phyloP scores from a whole-genome alignment of 2,329 filamentous ascomycete species.

The Madurella fahalii region DNA sequence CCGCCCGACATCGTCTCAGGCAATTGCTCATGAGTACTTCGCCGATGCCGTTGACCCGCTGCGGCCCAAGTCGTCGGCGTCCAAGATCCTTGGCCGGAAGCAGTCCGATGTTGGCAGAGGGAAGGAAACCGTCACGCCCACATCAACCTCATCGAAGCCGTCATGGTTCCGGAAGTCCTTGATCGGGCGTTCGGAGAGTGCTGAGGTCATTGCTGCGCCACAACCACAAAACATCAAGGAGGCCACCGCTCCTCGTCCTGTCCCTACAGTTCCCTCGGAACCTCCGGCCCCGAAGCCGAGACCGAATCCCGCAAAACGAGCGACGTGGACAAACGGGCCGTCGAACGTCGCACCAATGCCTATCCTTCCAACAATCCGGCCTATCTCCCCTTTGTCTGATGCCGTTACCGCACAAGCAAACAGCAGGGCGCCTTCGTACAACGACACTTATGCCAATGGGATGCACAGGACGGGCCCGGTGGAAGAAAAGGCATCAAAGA shows the following conservation, averaged over 20 bases:
- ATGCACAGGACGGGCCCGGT: constrained; percentile 36
- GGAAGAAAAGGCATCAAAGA: constrained; percentile 72
- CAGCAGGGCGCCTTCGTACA: constrained; percentile 54
- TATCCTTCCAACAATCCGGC: constrained; percentile 89
- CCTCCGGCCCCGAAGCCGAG: constrained; percentile 38
- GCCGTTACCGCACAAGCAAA: constrained; percentile 85
- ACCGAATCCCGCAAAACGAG: constrained; percentile 65
- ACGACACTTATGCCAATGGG: constrained; percentile 44
- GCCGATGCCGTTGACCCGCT: constrained; percentile 86
- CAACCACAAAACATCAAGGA: constrained; percentile 43
- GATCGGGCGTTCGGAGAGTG: constrained; percentile 71
- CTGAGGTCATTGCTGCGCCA: constrained; percentile 51
- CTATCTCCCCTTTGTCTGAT: constrained; percentile 94
- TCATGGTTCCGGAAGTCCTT: constrained; percentile 98
- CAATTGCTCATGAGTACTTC: constrained; percentile 95
- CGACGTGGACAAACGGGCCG: constrained; percentile 86
- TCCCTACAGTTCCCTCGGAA: constrained; percentile 38
- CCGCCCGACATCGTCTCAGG: constrained; percentile 86
- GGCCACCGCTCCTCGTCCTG: constrained; percentile 32
- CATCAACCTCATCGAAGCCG: constrained; percentile 70
- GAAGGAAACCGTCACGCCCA: constrained; percentile 57
- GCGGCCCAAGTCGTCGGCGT: constrained; percentile 83
- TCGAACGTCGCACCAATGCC: constrained; percentile 85
- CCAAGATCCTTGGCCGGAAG: constrained; percentile 81
- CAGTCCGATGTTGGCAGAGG: constrained; percentile 75